These are phyloP conservation scores for Chondrostereum purpureum DNA, from an alignment of 1,284 basidiomycete species.

Conservation along the genomic window DNA sequence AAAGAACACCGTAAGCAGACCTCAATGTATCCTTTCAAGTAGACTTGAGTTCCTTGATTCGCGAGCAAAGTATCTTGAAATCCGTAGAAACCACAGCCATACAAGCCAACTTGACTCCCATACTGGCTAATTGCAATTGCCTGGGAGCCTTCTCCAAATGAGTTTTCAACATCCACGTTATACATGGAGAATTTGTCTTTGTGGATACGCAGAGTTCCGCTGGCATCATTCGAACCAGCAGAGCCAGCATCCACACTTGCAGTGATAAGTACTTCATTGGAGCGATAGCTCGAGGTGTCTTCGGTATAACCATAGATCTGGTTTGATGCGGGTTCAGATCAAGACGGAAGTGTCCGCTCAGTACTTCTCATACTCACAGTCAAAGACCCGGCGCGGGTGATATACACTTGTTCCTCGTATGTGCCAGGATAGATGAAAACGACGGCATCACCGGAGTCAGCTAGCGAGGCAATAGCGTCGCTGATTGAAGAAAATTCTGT, in stretches of 20 bases:
- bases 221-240: conserved; percentile 13
- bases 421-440: conserved; percentile 53
- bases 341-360: background rate
- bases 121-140: conserved; percentile 15
- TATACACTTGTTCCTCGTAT: conserved; percentile 46
- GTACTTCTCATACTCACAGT: conserved; percentile 29
- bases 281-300: conserved; percentile 27
- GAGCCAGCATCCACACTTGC: background rate
- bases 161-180: conserved; percentile 21
- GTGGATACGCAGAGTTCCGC: conserved; percentile 16
- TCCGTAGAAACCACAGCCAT: conserved; percentile 17
- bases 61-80: conserved; percentile 28
- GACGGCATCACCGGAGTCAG: conserved; percentile 33
- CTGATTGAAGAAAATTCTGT: conserved; percentile 37
- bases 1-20: conserved; percentile 17
- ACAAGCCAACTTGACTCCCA: conserved; percentile 8
- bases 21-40: conserved; percentile 40
- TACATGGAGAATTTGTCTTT: conserved; percentile 17
- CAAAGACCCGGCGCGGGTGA: conserved; percentile 39
- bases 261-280: conserved; percentile 39
- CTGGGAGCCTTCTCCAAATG: conserved; percentile 20
- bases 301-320: conserved; percentile 44
- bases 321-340: background rate
- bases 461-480: conserved; percentile 36
- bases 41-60: conserved; percentile 44